phyloP scores from a whole-genome alignment of 306 rosid species.

The Prunus davidiana region DNA sequence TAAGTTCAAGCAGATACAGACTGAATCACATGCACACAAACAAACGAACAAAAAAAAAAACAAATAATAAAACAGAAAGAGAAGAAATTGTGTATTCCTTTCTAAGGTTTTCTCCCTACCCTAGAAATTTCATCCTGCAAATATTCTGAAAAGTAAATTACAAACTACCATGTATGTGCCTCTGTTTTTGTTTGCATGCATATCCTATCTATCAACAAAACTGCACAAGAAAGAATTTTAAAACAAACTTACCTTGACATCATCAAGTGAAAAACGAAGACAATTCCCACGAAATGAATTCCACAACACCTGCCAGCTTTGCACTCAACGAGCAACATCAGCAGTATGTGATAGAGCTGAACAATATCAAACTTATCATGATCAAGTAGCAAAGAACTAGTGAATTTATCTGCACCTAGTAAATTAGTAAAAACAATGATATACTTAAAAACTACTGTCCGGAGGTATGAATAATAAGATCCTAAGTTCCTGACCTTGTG shows the following conservation, averaged over 20 bases:
- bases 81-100: background rate
- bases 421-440: background rate
- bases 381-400: background rate
- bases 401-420: background rate
- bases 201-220: background rate
- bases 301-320: background rate
- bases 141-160: background rate
- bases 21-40: background rate
- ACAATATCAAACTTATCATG: background rate
- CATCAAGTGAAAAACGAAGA: background rate
- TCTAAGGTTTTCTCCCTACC: background rate
- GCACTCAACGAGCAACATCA: background rate
- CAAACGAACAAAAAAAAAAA: too few relatives aligned
- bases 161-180: background rate
- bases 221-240: background rate
- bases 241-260: background rate
- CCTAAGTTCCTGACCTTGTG: conserved; percentile 5
- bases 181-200: background rate
- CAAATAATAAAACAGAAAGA: background rate
- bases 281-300: background rate
- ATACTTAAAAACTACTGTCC: background rate
- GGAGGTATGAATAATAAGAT: background rate
- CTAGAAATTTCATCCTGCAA: background rate
- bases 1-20: background rate
- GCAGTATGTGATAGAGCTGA: background rate